Conservation (phyloP, 768 basidiomycete species). For the Flagelloscypha sp. region DNA sequence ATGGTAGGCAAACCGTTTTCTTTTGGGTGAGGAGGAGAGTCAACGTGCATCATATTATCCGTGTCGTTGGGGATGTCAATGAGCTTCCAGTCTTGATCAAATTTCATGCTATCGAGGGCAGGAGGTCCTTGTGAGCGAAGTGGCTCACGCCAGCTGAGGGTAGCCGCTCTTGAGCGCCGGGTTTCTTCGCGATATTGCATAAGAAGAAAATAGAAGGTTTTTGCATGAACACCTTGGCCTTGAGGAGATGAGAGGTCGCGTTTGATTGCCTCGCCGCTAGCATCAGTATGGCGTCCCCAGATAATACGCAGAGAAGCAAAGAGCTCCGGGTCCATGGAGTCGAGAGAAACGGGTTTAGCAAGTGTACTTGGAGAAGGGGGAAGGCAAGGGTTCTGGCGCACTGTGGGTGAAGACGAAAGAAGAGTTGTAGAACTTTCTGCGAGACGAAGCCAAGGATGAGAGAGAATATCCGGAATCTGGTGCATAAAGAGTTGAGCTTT, state of each 20-base stretch:
- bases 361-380: slow-evolving; percentile 63
- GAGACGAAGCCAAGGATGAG: slow-evolving; percentile 77
- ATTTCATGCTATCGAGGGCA: slow-evolving; percentile 18
- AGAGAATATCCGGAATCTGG: slow-evolving; percentile 80
- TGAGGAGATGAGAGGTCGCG: slow-evolving; percentile 61
- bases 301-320: slow-evolving; percentile 74
- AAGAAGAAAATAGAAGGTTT: slow-evolving; percentile 85
- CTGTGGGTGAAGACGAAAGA: slow-evolving; percentile 24
- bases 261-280: slow-evolving; percentile 43
- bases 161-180: slow-evolving; percentile 30
- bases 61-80: slow-evolving; percentile 16
- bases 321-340: slow-evolving; percentile 63
- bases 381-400: slow-evolving; percentile 29
- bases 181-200: slow-evolving; percentile 63
- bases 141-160: no score
- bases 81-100: slow-evolving; percentile 33
- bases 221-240: slow-evolving; percentile 67
- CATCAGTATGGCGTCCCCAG: slow-evolving; percentile 69
- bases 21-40: slow-evolving; percentile 11
- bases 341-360: slow-evolving; percentile 60
- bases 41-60: slow-evolving; percentile 21
- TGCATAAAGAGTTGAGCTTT: slow-evolving; percentile 1
- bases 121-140: no score
- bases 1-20: slow-evolving; percentile 3
- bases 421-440: slow-evolving; percentile 37